Evolutionary conservation across 73 alveolate genomes (phyloP).

Genomic region (Paramecium sonneborni): DNA sequence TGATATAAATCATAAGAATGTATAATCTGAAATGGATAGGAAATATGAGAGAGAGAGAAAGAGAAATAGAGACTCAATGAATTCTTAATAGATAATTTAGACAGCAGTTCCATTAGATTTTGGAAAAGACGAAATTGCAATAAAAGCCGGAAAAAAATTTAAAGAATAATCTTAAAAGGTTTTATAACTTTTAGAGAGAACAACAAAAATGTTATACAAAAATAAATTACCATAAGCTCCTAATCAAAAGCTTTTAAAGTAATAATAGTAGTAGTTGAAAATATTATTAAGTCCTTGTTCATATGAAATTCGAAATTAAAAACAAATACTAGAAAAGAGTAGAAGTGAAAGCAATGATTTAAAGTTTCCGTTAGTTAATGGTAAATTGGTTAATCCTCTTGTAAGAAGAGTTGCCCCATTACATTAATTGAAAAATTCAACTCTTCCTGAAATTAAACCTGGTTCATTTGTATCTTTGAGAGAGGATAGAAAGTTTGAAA

Average conservation of each 20-base stretch:
- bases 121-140: conserved; percentile 9
- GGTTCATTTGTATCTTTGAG: background rate
- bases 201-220: background rate
- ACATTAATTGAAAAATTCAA: background rate
- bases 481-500: background rate
- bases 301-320: background rate
- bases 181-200: background rate
- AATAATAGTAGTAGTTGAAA: background rate
- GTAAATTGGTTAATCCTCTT: background rate
- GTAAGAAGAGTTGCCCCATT: background rate
- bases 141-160: background rate
- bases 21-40: background rate
- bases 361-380: background rate
- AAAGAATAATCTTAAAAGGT: conserved; percentile 7
- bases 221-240: background rate
- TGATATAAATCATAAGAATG: conserved; percentile 28
- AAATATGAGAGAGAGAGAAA: conserved; percentile 30
- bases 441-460: conserved; percentile 21
- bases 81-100: background rate
- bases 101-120: background rate
- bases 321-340: background rate
- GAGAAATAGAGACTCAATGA: background rate
- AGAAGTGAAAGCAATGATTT: background rate
- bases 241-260: background rate
- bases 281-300: background rate